phyloP scores from a whole-genome alignment of 139 green algal genomes.

The Chlorella vulgaris region DNA sequence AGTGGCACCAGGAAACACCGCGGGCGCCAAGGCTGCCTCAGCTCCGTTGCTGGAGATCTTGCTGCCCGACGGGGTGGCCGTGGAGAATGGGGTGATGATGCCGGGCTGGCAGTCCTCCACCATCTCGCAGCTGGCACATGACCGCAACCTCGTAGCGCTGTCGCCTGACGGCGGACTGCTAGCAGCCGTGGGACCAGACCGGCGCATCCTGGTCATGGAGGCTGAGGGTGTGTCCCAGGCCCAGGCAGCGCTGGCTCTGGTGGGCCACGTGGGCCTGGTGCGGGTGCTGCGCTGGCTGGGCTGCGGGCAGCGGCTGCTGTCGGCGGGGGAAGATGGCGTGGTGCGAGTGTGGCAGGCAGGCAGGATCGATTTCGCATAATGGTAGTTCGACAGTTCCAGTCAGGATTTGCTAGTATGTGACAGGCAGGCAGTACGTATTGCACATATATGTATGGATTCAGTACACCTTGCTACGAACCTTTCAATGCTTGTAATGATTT shows the following conservation, averaged over 20 bases:
- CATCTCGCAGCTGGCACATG: slow-evolving; percentile 5
- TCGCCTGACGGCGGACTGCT: slow-evolving; percentile 22
- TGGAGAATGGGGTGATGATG: not conserved
- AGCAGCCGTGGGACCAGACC: slow-evolving; percentile 5
- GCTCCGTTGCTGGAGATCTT: slow-evolving; percentile 1
- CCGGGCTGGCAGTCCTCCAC: not conserved
- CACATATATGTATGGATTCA: no score
- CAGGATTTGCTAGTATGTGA: no score
- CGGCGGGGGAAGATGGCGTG: not conserved
- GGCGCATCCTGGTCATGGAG: not conserved
- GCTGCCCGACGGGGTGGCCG: not conserved
- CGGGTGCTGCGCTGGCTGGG: slow-evolving; percentile 17
- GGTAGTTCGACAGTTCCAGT: no score
- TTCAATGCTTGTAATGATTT: no score
- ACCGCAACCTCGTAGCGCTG: slow-evolving; percentile 12
- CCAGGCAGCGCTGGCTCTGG: not conserved
- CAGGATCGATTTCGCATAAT: not conserved
- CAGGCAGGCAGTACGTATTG: no score
- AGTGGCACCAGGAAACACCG: not conserved
- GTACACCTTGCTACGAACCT: no score
- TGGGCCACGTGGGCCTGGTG: not conserved
- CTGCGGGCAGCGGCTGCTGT: not conserved
- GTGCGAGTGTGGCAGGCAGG: not conserved
- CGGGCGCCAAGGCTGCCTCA: not conserved
- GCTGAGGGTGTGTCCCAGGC: not conserved